Percentiles rank a stretch among this genome's conserved stretches.
Evolutionary conservation across 306 rosid species (phyloP).

Genomic region (Castanea mollissima): DNA sequence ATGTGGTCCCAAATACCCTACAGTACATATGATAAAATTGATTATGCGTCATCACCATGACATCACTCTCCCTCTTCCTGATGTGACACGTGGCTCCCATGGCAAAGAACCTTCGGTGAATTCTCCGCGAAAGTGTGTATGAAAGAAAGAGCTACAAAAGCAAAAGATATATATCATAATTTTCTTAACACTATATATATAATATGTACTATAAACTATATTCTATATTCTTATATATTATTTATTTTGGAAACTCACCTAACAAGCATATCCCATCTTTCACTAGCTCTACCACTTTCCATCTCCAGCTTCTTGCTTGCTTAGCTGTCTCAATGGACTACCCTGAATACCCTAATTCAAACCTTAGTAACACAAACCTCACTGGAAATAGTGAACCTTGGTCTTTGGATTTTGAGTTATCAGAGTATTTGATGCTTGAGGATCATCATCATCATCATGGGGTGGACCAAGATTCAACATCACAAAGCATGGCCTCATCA

Average conservation of each 20-base stretch:
- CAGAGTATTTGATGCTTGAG: constrained; percentile 42
- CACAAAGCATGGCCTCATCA: constrained; percentile 46
- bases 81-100: constrained; percentile 21
- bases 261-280: constrained; percentile 11
- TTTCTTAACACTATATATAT: constrained; percentile 9
- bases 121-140: constrained; percentile 33
- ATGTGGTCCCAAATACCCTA: constrained; percentile 7
- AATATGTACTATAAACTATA: not conserved
- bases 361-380: constrained; percentile 20
- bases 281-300: not conserved
- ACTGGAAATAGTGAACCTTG: constrained; percentile 14
- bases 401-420: constrained; percentile 34
- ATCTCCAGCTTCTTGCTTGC: not conserved
- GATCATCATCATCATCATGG: not conserved
- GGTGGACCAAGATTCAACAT: constrained; percentile 34
- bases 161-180: not conserved
- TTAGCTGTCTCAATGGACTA: constrained; percentile 34
- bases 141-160: constrained; percentile 34
- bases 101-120: constrained; percentile 40
- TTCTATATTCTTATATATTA: too few relatives aligned
- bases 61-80: not conserved
- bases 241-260: not conserved
- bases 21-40: too few relatives aligned
- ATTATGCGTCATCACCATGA: constrained; percentile 30
- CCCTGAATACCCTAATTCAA: constrained; percentile 35